phyloP scores from a whole-genome alignment of 169 alveolate genomes.

The Plasmodium vivax region DNA sequence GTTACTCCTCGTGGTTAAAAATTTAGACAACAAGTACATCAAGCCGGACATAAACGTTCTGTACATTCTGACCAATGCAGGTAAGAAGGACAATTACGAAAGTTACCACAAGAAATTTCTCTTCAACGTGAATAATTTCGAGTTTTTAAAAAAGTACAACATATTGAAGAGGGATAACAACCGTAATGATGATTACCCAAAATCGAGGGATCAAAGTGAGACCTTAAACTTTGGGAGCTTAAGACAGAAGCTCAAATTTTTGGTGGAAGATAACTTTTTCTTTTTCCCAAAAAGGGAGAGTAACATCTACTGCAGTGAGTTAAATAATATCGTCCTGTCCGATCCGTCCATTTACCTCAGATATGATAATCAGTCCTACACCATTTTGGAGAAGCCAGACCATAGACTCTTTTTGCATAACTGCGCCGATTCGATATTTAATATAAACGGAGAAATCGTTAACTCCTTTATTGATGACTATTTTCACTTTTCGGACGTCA shows the following conservation, averaged over 20 bases:
- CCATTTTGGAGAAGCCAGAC: conserved; percentile 68
- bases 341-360: conserved; percentile 64
- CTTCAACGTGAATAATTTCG: conserved; percentile 39
- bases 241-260: conserved; percentile 37
- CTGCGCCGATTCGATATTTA: conserved; percentile 68
- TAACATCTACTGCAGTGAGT: conserved; percentile 31
- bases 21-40: conserved; percentile 62
- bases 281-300: conserved; percentile 38
- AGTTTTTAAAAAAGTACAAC: conserved; percentile 61
- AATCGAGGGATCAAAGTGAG: conserved; percentile 1
- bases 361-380: conserved; percentile 63
- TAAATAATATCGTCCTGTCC: conserved; percentile 39
- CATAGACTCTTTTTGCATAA: conserved; percentile 46
- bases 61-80: conserved; percentile 37
- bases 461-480: conserved; percentile 60
- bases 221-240: conserved; percentile 29
- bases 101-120: conserved; percentile 23
- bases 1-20: conserved; percentile 44
- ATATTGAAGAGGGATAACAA: conserved; percentile 13
- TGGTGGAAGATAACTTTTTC: conserved; percentile 69
- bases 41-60: conserved; percentile 62
- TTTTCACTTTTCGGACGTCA: conserved; percentile 38
- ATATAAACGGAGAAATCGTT: conserved; percentile 47
- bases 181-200: background rate
- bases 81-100: conserved; percentile 18